These are phyloP conservation scores for Globisporangium camurandrum DNA, from an alignment of 352 stramenopile species.

Conservation along the genomic window DNA sequence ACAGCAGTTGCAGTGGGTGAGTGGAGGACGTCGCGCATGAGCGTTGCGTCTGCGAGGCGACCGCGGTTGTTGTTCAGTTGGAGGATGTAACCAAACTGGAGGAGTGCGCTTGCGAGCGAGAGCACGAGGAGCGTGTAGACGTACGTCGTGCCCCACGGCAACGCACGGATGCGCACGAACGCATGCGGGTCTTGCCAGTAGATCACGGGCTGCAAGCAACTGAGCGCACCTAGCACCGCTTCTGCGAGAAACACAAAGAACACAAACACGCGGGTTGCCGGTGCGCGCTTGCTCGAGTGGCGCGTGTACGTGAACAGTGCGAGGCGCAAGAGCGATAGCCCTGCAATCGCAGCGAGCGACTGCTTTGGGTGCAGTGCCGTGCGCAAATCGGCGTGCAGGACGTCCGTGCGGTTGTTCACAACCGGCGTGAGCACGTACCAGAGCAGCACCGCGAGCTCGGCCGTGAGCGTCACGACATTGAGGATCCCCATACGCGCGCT, in stretches of 20 bases:
- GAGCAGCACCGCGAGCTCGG: constrained; percentile 43
- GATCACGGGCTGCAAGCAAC: constrained; percentile 56
- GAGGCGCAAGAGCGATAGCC: constrained; percentile 42
- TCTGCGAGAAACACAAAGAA: constrained; percentile 70
- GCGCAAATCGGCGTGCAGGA: constrained; percentile 34
- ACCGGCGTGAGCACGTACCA: constrained; percentile 51
- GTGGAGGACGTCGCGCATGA: constrained; percentile 57
- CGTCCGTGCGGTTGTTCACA: constrained; percentile 13
- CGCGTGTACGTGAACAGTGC: constrained; percentile 66
- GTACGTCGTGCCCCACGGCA: constrained; percentile 46
- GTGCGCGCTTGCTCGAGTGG: constrained; percentile 55
- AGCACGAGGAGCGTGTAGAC: constrained; percentile 44
- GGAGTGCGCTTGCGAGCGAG: constrained; percentile 35
- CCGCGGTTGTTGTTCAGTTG: constrained; percentile 72
- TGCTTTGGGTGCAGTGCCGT: constrained; percentile 45
- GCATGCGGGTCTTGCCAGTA: constrained; percentile 44
- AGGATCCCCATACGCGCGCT: constrained; percentile 47
- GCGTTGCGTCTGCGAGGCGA: constrained; percentile 43
- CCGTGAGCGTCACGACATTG: constrained; percentile 48
- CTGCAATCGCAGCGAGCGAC: constrained; percentile 49
- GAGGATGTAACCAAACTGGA: constrained; percentile 71
- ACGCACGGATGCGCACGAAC: constrained; percentile 35
- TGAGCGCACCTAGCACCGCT: constrained; percentile 28
- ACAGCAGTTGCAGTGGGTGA: constrained; percentile 11
- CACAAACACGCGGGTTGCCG: constrained; percentile 70